A percentile compares a stretch with the other conserved stretches of the same genome.
Evolutionary conservation across 1,139 yeast species (phyloP).

Genomic region (Blastobotrys apis): DNA sequence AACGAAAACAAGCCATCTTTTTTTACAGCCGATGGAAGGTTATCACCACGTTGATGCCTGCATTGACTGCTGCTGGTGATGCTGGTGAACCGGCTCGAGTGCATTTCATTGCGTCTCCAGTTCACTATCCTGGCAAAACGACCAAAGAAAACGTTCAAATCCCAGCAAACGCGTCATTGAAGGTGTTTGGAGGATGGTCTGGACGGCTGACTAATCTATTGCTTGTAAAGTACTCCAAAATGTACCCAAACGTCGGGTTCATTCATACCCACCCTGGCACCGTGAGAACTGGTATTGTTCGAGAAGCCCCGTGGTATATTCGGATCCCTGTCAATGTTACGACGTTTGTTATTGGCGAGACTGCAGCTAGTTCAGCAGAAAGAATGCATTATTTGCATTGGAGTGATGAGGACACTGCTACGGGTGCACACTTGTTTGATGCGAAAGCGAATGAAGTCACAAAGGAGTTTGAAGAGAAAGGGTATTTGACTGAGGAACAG

Average conservation of each 20-base stretch:
- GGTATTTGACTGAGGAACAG: constrained; percentile 18
- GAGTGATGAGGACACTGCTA: not conserved
- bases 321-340: no score
- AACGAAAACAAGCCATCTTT: constrained; percentile 25
- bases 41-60: constrained; percentile 23
- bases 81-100: constrained; percentile 30
- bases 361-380: constrained; percentile 1
- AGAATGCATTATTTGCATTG: not conserved
- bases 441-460: constrained; percentile 15
- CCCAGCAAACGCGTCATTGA: constrained; percentile 24
- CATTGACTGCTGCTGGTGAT: constrained; percentile 27
- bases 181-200: constrained; percentile 24
- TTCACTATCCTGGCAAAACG: constrained; percentile 25
- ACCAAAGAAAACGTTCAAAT: constrained; percentile 17
- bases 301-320: constrained; percentile 18
- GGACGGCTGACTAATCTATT: not conserved
- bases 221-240: constrained; percentile 21
- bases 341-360: no score
- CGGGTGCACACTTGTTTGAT: constrained; percentile 17
- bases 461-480: constrained; percentile 15
- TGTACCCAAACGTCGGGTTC: constrained; percentile 28
- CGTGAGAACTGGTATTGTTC: constrained; percentile 24
- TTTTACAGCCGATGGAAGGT: constrained; percentile 32
- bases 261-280: constrained; percentile 31
- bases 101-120: constrained; percentile 27